Percentiles rank a stretch among this genome's conserved stretches.
These are phyloP conservation scores for Euphorbia lathyris DNA, from an alignment of 345 rosid species.

Conservation along the genomic window DNA sequence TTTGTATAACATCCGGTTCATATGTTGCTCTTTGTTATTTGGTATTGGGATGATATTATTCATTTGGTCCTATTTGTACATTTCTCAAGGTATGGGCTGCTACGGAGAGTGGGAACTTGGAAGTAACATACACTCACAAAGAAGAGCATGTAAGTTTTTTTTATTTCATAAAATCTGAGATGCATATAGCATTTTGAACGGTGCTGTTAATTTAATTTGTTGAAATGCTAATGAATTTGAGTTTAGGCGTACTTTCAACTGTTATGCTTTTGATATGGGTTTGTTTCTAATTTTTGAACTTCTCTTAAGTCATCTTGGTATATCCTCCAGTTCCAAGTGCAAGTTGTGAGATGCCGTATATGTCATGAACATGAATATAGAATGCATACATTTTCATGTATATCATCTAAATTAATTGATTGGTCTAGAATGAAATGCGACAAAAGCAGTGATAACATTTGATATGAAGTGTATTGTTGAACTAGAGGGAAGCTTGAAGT, in stretches of 20 bases:
- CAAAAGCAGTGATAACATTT: not conserved
- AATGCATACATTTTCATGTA: too few species aligned
- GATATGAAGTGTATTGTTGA: not conserved
- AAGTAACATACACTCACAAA: constrained; percentile 82
- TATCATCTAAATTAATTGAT: not conserved
- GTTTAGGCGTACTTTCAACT: not conserved
- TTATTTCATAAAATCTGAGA: not conserved
- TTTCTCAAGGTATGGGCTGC: constrained; percentile 83
- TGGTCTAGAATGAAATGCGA: not conserved
- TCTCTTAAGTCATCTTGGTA: too few species aligned
- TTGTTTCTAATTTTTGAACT: too few species aligned
- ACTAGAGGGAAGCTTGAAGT: not conserved
- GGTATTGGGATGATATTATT: not conserved
- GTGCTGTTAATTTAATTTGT: not conserved
- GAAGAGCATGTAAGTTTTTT: constrained; percentile 76
- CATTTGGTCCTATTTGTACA: constrained; percentile 1
- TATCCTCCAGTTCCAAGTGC: not conserved
- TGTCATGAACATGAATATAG: too few species aligned
- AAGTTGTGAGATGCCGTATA: not conserved
- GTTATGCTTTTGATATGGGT: not conserved
- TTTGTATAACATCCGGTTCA: constrained; percentile 17
- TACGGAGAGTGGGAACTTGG: constrained; percentile 82
- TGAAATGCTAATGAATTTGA: not conserved
- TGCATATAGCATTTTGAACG: constrained; percentile 7
- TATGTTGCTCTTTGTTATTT: constrained; percentile 2